These are phyloP conservation scores for Persicaria tinctoria DNA, from an alignment of 148 eudicot species.

Conservation along the genomic window DNA sequence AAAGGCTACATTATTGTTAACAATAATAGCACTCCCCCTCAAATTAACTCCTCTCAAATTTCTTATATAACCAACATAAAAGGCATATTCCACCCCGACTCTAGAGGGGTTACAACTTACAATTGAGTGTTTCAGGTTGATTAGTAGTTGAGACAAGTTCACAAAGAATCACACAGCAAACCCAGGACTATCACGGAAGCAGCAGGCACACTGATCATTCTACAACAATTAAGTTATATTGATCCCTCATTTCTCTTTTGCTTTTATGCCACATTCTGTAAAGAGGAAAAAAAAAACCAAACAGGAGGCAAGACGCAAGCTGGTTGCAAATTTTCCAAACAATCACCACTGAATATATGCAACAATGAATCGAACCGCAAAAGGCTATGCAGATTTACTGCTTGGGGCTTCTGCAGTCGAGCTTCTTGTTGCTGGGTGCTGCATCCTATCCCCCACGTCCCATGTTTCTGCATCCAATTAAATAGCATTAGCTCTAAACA, in stretches of 20 bases:
- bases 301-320: background rate
- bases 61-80: constrained; percentile 4
- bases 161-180: constrained; percentile 4
- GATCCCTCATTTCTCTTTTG: background rate
- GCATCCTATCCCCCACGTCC: constrained; percentile 61
- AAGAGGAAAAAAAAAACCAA: background rate
- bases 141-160: constrained; percentile 2
- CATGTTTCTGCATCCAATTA: constrained; percentile 46
- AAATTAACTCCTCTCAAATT: background rate
- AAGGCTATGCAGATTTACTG: constrained; percentile 23
- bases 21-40: background rate
- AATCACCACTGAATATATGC: constrained; percentile 23
- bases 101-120: background rate
- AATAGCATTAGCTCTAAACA: background rate
- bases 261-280: background rate
- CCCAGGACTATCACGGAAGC: constrained; percentile 5
- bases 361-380: constrained; percentile 14
- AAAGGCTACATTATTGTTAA: background rate
- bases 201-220: constrained; percentile 6
- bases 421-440: constrained; percentile 52
- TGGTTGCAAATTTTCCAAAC: constrained; percentile 1
- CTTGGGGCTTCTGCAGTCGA: constrained; percentile 19
- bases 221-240: constrained; percentile 3
- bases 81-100: background rate
- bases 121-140: background rate